Evolutionary conservation across 805 yeast species (phyloP).

Genomic region (Starmerella scarabaei): DNA sequence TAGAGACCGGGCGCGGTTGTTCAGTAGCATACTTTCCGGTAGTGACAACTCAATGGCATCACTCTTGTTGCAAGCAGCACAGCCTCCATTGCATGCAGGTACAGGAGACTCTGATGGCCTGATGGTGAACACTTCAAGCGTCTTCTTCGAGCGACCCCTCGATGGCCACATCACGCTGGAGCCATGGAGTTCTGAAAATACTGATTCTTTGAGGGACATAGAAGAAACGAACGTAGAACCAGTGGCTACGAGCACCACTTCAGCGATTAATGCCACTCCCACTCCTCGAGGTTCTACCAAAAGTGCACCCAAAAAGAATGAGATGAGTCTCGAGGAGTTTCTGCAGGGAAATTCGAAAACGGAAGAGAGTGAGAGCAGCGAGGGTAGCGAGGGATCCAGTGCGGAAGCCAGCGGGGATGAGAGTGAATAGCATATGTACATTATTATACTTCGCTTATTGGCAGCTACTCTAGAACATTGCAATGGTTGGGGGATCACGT

Average conservation of each 20-base stretch:
- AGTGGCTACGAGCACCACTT: not conserved
- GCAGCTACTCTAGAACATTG: too few relatives aligned
- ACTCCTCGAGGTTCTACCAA: too few relatives aligned
- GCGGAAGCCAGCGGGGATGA: constrained; percentile 19
- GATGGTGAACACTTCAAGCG: constrained; percentile 26
- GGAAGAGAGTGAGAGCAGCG: constrained; percentile 24
- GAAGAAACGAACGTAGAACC: not conserved
- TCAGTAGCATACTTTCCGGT: constrained; percentile 42
- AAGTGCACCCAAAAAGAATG: constrained; percentile 4
- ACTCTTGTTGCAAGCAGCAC: constrained; percentile 63
- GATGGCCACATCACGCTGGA: constrained; percentile 28
- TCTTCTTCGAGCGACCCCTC: constrained; percentile 24
- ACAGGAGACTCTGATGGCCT: constrained; percentile 8
- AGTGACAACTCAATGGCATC: constrained; percentile 46
- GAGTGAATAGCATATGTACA: not conserved
- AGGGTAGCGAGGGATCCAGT: constrained; percentile 19
- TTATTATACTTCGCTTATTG: not conserved
- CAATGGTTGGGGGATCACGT: too few relatives aligned
- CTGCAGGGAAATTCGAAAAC: constrained; percentile 32
- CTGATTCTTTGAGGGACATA: not conserved
- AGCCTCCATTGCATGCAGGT: constrained; percentile 39
- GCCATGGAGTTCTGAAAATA: constrained; percentile 35
- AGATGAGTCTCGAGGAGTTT: constrained; percentile 77
- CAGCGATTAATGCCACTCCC: not conserved
- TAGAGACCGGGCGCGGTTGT: constrained; percentile 72